Percentiles rank a stretch among this genome's conserved stretches.
These are phyloP conservation scores for Populus tremula DNA, from an alignment of 345 rosid genomes.

Conservation along the genomic window DNA sequence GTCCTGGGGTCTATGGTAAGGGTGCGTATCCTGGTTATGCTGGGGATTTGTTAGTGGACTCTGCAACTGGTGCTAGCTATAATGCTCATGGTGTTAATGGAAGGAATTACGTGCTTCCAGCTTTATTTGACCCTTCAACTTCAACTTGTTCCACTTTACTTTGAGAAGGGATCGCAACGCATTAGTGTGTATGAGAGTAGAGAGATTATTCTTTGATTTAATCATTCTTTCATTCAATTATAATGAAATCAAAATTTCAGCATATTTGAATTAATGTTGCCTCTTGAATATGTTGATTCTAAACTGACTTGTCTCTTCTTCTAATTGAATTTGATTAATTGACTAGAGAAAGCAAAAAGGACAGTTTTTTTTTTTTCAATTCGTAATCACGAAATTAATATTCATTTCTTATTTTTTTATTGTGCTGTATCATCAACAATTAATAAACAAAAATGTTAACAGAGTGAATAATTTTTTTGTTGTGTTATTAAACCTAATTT, in stretches of 20 bases:
- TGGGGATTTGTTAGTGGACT: constrained; percentile 24
- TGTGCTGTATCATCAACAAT: too few relatives aligned
- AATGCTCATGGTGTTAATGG: constrained; percentile 26
- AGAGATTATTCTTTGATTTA: background rate
- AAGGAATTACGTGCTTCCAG: constrained; percentile 35
- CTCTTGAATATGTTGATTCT: background rate
- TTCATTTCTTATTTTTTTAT: too few relatives aligned
- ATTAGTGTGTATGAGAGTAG: background rate
- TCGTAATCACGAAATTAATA: too few relatives aligned
- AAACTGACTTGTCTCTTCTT: too few relatives aligned
- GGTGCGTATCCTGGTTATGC: constrained; percentile 34
- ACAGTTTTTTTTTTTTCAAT: too few relatives aligned
- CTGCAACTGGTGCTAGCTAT: constrained; percentile 25
- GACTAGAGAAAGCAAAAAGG: too few relatives aligned
- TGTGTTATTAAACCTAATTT: too few relatives aligned
- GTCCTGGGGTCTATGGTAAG: constrained; percentile 24
- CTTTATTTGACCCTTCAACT: constrained; percentile 25
- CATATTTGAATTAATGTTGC: background rate
- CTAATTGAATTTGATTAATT: too few relatives aligned
- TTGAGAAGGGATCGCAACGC: background rate
- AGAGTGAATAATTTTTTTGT: too few relatives aligned
- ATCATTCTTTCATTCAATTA: background rate
- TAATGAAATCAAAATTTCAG: background rate
- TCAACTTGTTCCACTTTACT: constrained; percentile 21
- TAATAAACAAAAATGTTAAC: too few relatives aligned